Base-by-base conservation (phyloP, 306 rosid genomes). In the Malus asiatica region DNA sequence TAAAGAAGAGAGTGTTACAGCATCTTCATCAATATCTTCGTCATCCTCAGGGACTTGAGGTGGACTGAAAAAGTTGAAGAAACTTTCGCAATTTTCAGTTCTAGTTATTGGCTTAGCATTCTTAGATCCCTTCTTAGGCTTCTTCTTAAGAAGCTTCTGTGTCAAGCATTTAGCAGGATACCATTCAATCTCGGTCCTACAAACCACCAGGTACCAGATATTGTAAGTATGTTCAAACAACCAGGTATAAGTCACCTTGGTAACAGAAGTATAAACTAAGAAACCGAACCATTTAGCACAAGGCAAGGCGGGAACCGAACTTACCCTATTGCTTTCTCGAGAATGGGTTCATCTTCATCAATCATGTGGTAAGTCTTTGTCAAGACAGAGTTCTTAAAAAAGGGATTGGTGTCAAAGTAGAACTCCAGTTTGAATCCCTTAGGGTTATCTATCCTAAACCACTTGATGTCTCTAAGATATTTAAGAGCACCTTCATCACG, bases 71-170 rank as follows among this genome's bases (percentile, higher is more conserved):
- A 90, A 89, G 82, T 96, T 96, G 76, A 96, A 96, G 89, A 96
- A 96, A 68, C 99, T 96, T 70, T 96, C 99, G 78, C 98, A 96
- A n/a, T 60, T 82, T 84, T 92, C 99, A 73, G 98, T 96, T 82
- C 88, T 96, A 14, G 93, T 90, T 51, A 96, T 89, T 62, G 99
- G 99, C 86, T 92, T 96, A 22, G 91, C 86, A 87, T 88, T 87
- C 80, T 92, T 96, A 3, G 99, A 74, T 82, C 99, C 98, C 84
- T 96, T 96, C 93, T 86, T 92, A 16, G 98, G 98, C 81, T 92
- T 96, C 86, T 96, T 96, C 90, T 96, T 96, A n/a, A 96, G 93
- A n/a, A 96, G 19, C 86, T 96, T 96, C 76, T 92, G 97, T 38
- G 98, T 90, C 80, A 96, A 82, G 73, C 96, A 88, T 74, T 96